These are phyloP conservation scores for Paramecium bursaria DNA, from an alignment of 73 alveolate genomes.

Conservation along the genomic window DNA sequence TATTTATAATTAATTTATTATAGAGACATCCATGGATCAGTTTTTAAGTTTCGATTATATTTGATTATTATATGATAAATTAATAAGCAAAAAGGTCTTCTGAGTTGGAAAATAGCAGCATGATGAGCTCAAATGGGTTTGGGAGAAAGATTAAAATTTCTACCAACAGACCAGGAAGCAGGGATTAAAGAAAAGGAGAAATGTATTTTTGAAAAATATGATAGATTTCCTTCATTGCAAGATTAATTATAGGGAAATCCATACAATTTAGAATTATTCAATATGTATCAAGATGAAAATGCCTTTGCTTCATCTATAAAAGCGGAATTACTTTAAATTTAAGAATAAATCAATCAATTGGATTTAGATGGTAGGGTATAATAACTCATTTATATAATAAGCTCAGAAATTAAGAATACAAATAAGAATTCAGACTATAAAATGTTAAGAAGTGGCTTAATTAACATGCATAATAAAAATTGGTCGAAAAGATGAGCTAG, in stretches of 20 bases:
- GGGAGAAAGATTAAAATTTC: conserved; percentile 30
- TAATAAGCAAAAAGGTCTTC: too few species aligned
- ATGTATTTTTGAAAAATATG: conserved; percentile 4
- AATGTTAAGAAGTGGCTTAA: conserved; percentile 32
- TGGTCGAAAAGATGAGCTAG: too few species aligned
- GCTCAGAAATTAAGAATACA: conserved; percentile 41
- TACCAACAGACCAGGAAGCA: conserved; percentile 50
- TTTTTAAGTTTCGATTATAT: too few species aligned
- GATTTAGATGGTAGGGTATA: conserved; percentile 52
- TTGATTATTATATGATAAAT: too few species aligned
- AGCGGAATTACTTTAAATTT: background rate
- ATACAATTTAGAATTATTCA: background rate
- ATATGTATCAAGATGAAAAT: conserved; percentile 24
- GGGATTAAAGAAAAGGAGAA: conserved; percentile 61
- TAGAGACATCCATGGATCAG: too few species aligned
- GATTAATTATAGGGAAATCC: conserved; percentile 39
- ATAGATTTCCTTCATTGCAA: conserved; percentile 38
- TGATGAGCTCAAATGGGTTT: conserved; percentile 37
- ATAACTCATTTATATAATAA: background rate
- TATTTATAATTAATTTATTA: too few species aligned
- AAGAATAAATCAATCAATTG: conserved; percentile 47
- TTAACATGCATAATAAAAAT: conserved; percentile 30
- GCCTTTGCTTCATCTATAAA: conserved; percentile 10
- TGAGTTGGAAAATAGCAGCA: conserved; percentile 48
- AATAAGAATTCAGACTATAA: conserved; percentile 37